phyloP scores from a whole-genome alignment of 176 grass and related monocot genomes.

The Triticum turgidum region DNA sequence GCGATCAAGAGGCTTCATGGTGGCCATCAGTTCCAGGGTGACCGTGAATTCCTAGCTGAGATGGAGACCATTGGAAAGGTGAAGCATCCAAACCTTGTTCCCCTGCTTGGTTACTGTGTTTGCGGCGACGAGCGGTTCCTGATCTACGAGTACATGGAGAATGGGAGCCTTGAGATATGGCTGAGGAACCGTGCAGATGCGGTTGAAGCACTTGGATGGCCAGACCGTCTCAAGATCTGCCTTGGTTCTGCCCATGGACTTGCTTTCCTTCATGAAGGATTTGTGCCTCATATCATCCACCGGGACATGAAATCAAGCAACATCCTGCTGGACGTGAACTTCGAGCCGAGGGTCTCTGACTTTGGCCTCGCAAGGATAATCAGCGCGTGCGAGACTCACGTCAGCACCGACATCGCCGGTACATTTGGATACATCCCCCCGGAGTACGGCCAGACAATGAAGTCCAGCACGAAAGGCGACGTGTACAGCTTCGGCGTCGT shows the following conservation, averaged over 20 bases:
- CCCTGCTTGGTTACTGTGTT: constrained; percentile 94
- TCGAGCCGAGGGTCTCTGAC: constrained; percentile 92
- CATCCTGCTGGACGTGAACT: constrained; percentile 76
- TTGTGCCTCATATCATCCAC: constrained; percentile 97
- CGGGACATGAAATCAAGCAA: constrained; percentile 98
- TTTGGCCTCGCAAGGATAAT: constrained; percentile 97
- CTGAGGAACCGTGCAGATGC: constrained; percentile 77
- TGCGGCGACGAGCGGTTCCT: constrained; percentile 87
- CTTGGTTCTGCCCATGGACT: constrained; percentile 82
- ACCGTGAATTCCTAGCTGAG: constrained; percentile 87
- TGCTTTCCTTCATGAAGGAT: constrained; percentile 90
- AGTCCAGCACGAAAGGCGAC: constrained; percentile 78
- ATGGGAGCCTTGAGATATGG: constrained; percentile 94
- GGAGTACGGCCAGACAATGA: constrained; percentile 86
- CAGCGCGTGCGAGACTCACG: constrained; percentile 95
- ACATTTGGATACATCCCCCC: constrained; percentile 92
- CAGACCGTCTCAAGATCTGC: constrained; percentile 80
- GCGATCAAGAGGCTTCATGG: constrained; percentile 93
- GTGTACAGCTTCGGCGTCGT: constrained; percentile 96
- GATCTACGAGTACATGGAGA: constrained; percentile 97
- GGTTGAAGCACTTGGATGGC: constrained; percentile 82
- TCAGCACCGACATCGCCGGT: constrained; percentile 89
- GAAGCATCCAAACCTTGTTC: constrained; percentile 87
- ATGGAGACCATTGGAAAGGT: constrained; percentile 99
- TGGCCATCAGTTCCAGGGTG: constrained; percentile 78